Evolutionary conservation across 345 rosid genomes (phyloP).

Genomic region (Brassica juncea): DNA sequence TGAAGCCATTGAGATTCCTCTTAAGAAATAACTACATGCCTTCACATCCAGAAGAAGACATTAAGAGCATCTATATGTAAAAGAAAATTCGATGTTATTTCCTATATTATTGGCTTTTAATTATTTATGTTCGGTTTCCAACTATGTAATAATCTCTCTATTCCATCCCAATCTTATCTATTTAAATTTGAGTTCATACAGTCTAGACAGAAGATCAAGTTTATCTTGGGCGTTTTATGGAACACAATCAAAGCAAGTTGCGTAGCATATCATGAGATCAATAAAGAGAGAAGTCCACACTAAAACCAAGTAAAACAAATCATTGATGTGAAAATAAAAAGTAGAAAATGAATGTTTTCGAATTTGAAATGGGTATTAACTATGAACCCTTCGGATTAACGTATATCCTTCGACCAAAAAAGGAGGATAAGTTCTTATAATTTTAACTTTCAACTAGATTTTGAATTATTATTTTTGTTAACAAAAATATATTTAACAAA

Average conservation of each 20-base stretch:
- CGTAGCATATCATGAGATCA: background rate
- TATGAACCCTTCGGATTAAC: no score
- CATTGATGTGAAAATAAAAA: background rate
- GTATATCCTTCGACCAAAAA: no score
- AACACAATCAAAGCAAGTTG: background rate
- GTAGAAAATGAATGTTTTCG: background rate
- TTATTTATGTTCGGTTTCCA: constrained; percentile 18
- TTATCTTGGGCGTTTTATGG: background rate
- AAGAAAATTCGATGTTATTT: constrained; percentile 3
- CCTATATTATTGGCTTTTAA: constrained; percentile 27
- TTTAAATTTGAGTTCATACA: constrained; percentile 3
- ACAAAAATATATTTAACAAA: background rate
- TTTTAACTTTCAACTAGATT: no score
- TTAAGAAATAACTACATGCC: background rate
- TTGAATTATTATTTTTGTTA: no score
- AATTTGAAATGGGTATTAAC: background rate
- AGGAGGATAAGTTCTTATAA: no score
- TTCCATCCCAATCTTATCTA: constrained; percentile 12
- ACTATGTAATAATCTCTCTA: constrained; percentile 34
- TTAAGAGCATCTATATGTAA: constrained; percentile 3
- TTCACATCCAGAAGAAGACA: constrained; percentile 16
- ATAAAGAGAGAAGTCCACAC: background rate
- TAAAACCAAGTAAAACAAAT: background rate
- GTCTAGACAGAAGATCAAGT: background rate
- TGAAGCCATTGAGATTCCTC: constrained; percentile 19